Evolutionary conservation across 2,329 filamentous ascomycete species (phyloP), one percentile per base, ranked within the genome.

Genomic region (Beauveria varroae): DNA sequence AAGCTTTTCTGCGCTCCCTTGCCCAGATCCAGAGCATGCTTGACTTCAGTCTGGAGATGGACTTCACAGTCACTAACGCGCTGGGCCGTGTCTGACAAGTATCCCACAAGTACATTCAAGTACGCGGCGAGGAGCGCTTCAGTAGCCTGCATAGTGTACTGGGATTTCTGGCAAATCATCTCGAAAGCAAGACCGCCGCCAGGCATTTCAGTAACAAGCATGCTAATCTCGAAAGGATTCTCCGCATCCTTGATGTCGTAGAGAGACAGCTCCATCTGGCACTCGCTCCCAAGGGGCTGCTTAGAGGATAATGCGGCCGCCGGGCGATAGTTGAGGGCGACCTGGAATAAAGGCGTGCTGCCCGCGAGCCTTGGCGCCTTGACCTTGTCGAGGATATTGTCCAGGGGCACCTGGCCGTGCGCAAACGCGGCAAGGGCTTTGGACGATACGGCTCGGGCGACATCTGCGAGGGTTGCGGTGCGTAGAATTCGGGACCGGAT

Each of bases 341-440:
- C 73, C 65, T 85, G 82, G 70, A 83, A 83, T 0, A 84, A 41
- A 0, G 82, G 81, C 37, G 64, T 75, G 55, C 76, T 65, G 0
- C 69, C 62, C 0, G 73, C 60, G 0, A 78, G 76, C 1, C 79
- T 69, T 0, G 71, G 64, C 0, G 78, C 71, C 3, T 71, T 67
- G 1, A 84, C 68, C 28, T 79, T 69, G 0, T 76, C 66, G 0
- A 85, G 68, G 0, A 85, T 63, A 0, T 78, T 69, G 49, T 83
- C 76, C 57, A 83, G 81, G 0, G 82, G 82, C 3, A 83, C 58
- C 0, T 63, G 44, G 0, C 80, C 79, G 64, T 81, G 68, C 0
- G 62, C 64, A 0, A 83, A 68, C 0, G 77, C 80, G 0, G 52
- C 59, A 24, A 76, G 72, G 2, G 22, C 67, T 68, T 69, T 66